Evolutionary conservation across 495 filamentous ascomycete species (phyloP).

Genomic region (Penicillium robsamsonii): DNA sequence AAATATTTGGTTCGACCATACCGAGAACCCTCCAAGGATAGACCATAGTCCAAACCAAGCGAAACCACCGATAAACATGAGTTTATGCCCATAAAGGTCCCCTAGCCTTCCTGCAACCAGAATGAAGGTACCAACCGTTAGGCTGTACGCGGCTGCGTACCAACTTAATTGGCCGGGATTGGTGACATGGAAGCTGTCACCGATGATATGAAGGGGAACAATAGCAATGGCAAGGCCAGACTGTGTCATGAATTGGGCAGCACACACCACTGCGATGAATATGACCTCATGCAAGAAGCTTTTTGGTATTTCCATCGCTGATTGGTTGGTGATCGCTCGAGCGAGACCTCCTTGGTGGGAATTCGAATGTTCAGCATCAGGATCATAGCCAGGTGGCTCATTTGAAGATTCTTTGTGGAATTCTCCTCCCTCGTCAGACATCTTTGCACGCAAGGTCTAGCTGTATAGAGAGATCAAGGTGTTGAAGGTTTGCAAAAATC

Average conservation of each 20-base stretch:
- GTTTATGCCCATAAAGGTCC: slow-evolving; percentile 62
- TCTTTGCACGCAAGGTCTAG: too few species aligned
- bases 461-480: too few species aligned
- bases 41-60: slow-evolving; percentile 64
- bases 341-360: too few species aligned
- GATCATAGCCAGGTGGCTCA: too few species aligned
- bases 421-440: too few species aligned
- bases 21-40: slow-evolving; percentile 51
- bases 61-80: slow-evolving; percentile 58
- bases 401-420: too few species aligned
- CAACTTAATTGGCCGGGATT: slow-evolving; percentile 46
- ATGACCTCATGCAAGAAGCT: too few species aligned
- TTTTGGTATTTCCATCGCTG: too few species aligned
- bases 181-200: slow-evolving; percentile 34
- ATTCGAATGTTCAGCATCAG: too few species aligned
- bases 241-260: slow-evolving; percentile 5
- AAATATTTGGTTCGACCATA: slow-evolving; percentile 35
- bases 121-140: slow-evolving; percentile 65
- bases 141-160: slow-evolving; percentile 48
- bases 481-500: too few species aligned
- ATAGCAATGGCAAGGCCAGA: slow-evolving; percentile 18
- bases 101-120: slow-evolving; percentile 62
- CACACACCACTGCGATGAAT: neutral
- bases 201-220: slow-evolving; percentile 45
- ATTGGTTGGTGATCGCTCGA: too few species aligned